Conservation (phyloP, 2,329 filamentous ascomycete genomes). For the Trichoderma sp. region DNA sequence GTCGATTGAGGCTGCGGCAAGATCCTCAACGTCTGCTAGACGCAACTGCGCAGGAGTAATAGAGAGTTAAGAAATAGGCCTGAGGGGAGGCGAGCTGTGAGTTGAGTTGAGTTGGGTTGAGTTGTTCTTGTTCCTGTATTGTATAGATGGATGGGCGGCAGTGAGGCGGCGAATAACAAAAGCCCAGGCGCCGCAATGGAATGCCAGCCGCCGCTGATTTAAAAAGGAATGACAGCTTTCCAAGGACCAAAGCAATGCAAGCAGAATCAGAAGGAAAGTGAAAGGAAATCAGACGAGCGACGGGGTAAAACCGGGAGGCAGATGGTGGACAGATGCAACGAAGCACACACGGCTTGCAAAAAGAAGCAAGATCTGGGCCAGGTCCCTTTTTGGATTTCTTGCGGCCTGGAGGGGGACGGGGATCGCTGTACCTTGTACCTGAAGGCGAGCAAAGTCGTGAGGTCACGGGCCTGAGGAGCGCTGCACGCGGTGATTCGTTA, state of each 20-base stretch:
- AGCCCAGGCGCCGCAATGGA: conserved; percentile 4
- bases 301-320: conserved; percentile 1
- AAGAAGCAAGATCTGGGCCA: conserved; percentile 16
- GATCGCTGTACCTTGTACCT: conserved; percentile 20
- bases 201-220: conserved; percentile 14
- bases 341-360: conserved; percentile 18
- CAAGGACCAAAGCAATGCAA: conserved; percentile 1
- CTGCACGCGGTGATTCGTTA: conserved; percentile 26
- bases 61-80: neutral
- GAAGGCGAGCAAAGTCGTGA: conserved; percentile 28
- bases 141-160: neutral
- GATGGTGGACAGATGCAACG: conserved; percentile 21
- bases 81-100: neutral
- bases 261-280: conserved; percentile 6
- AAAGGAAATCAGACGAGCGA: conserved; percentile 15
- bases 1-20: neutral
- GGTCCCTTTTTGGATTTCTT: conserved; percentile 19
- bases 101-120: neutral
- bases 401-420: neutral
- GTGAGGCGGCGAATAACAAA: conserved; percentile 4
- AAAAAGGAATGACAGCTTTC: conserved; percentile 21
- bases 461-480: conserved; percentile 30
- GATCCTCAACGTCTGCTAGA: neutral
- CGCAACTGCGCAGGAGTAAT: neutral
- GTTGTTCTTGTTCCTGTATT: neutral